Evolutionary conservation across 768 basidiomycete genomes (phyloP).

Genomic region (Pleurotus citrinopileatus): DNA sequence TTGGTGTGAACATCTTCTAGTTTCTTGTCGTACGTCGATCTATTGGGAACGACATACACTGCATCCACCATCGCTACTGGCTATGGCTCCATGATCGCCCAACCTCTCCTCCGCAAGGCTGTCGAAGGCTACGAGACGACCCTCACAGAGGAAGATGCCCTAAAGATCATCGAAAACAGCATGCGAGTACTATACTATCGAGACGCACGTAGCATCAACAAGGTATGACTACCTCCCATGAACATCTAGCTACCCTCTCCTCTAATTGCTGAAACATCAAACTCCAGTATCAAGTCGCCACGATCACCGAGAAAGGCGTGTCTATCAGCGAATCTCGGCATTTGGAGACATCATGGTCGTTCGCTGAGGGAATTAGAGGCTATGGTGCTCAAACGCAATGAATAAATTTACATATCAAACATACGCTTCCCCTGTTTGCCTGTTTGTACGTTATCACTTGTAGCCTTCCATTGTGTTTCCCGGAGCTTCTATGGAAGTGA

Average conservation of each 20-base stretch:
- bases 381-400: slow-evolving; percentile 92
- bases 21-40: slow-evolving; percentile 91
- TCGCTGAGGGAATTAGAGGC: slow-evolving; percentile 89
- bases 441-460: background rate
- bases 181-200: slow-evolving; percentile 96
- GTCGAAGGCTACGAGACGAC: slow-evolving; percentile 79
- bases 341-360: slow-evolving; percentile 82
- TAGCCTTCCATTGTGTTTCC: background rate
- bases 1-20: slow-evolving; percentile 48
- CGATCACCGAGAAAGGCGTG: slow-evolving; percentile 73
- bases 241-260: background rate
- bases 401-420: slow-evolving; percentile 16
- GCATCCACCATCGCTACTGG: slow-evolving; percentile 94
- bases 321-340: slow-evolving; percentile 75
- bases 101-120: slow-evolving; percentile 86
- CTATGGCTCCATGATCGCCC: slow-evolving; percentile 90
- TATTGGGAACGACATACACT: slow-evolving; percentile 94
- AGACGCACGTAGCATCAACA: slow-evolving; percentile 93
- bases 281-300: slow-evolving; percentile 90
- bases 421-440: background rate
- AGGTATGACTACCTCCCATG: slow-evolving; percentile 48
- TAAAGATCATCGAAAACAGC: slow-evolving; percentile 73
- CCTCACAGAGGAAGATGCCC: slow-evolving; percentile 78
- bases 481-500: background rate
- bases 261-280: no score